Evolutionary conservation across 139 green algal genomes (phyloP).

Genomic region (Chlamydomonas sp.): DNA sequence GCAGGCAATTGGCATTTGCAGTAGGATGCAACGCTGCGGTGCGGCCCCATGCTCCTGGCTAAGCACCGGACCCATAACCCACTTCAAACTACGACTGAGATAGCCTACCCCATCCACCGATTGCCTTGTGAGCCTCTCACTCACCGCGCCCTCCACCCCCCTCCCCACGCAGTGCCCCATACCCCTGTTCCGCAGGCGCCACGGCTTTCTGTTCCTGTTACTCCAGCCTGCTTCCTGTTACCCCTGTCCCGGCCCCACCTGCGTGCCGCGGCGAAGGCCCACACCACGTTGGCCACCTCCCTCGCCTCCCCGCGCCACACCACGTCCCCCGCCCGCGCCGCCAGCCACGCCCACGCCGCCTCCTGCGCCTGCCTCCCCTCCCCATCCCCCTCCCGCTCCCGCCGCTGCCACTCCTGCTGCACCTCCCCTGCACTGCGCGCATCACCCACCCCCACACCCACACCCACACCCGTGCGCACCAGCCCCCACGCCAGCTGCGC

Average conservation of each 20-base stretch:
- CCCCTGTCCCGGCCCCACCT: constrained; percentile 5
- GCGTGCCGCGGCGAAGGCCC: neutral
- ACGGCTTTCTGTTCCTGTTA: neutral
- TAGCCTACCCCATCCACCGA: no score
- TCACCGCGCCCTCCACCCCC: no score
- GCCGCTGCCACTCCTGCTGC: neutral
- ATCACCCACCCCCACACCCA: neutral
- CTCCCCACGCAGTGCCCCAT: no score
- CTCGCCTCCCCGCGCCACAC: constrained; percentile 3
- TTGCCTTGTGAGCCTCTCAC: no score
- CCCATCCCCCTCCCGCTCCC: neutral
- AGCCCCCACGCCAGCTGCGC: constrained; percentile 23
- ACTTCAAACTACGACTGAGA: no score
- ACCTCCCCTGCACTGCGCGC: neutral
- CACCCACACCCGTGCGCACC: neutral
- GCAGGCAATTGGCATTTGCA: no score
- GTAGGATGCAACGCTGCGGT: no score
- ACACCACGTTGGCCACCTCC: constrained; percentile 24
- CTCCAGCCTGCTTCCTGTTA: neutral
- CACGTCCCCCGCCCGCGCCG: constrained; percentile 6
- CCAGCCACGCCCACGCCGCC: constrained; percentile 28
- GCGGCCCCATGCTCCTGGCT: no score
- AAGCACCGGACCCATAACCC: no score
- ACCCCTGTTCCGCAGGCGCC: no score
- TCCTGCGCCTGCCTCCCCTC: neutral